Conservation (phyloP, 495 filamentous ascomycete species). For the Hypomontagnella submonticulosa region DNA sequence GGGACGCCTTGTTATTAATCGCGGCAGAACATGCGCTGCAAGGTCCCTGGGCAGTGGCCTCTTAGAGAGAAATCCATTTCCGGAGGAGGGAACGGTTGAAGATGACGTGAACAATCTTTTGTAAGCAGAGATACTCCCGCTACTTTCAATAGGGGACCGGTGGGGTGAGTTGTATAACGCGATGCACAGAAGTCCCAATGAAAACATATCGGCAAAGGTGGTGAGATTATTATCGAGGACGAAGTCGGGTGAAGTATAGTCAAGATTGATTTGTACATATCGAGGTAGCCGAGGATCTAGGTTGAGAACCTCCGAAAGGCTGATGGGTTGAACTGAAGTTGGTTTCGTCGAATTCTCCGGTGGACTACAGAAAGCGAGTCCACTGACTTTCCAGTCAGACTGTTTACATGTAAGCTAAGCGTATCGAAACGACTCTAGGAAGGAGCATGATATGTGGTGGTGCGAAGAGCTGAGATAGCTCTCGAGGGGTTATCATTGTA, state of each 20-base stretch:
- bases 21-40: conserved; percentile 75
- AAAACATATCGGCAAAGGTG: conserved; percentile 87
- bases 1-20: conserved; percentile 84
- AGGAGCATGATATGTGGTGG: too few relatives aligned
- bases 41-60: conserved; percentile 83
- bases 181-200: conserved; percentile 86
- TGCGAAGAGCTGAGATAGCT: background rate
- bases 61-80: conserved; percentile 86
- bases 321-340: conserved; percentile 77
- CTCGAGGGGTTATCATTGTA: background rate
- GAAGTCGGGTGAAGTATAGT: conserved; percentile 95
- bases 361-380: conserved; percentile 87
- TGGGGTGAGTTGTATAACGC: conserved; percentile 95
- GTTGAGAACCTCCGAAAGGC: conserved; percentile 83
- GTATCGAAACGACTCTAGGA: background rate
- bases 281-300: conserved; percentile 84
- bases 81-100: conserved; percentile 76
- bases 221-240: conserved; percentile 86
- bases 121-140: conserved; percentile 80
- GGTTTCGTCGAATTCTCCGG: conserved; percentile 74
- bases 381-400: conserved; percentile 98
- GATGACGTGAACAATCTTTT: conserved; percentile 81
- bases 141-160: conserved; percentile 81
- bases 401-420: conserved; percentile 49
- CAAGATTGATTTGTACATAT: conserved; percentile 87